A percentile compares a stretch with the other conserved stretches of the same genome.
These are phyloP conservation scores for Dendryphion nanum DNA, from an alignment of 2,329 filamentous ascomycete species.

Conservation along the genomic window DNA sequence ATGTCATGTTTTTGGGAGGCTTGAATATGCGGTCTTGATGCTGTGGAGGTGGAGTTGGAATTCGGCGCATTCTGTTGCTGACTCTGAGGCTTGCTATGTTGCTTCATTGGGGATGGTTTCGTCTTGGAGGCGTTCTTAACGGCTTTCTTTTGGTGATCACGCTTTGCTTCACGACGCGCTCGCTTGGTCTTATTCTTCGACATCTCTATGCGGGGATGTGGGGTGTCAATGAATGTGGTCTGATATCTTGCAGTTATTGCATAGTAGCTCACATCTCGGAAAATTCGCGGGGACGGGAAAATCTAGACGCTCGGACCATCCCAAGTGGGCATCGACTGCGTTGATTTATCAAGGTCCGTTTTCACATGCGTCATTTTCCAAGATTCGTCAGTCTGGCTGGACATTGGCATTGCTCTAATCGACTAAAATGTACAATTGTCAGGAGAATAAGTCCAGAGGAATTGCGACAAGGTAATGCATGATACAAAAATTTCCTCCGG, in stretches of 20 bases:
- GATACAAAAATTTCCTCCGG: slow-evolving; percentile 15
- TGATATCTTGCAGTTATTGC: too few species aligned
- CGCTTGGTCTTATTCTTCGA: slow-evolving; percentile 36
- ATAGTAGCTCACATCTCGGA: too few species aligned
- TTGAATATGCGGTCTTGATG: slow-evolving; percentile 15
- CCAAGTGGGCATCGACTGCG: too few species aligned
- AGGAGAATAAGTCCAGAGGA: too few species aligned
- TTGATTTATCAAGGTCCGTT: too few species aligned
- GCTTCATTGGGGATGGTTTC: slow-evolving; percentile 20
- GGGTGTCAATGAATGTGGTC: too few species aligned
- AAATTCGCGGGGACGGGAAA: too few species aligned
- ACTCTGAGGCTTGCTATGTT: slow-evolving; percentile 11
- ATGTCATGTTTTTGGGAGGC: slow-evolving; percentile 53
- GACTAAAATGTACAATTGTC: slow-evolving; percentile 38
- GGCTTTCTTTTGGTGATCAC: slow-evolving; percentile 20
- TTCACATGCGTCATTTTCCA: too few species aligned
- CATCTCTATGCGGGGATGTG: slow-evolving; percentile 17
- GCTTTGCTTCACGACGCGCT: slow-evolving; percentile 33
- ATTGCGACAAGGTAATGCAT: slow-evolving; percentile 4
- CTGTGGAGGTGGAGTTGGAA: neutral
- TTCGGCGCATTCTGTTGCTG: slow-evolving; percentile 7
- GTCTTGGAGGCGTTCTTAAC: slow-evolving; percentile 10
- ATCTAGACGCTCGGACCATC: neutral
- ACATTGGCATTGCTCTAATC: slow-evolving; percentile 34
- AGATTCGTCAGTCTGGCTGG: too few species aligned